Conservation (phyloP, 192 early-diverging fungal species). For the Chytriomyces confervae region DNA sequence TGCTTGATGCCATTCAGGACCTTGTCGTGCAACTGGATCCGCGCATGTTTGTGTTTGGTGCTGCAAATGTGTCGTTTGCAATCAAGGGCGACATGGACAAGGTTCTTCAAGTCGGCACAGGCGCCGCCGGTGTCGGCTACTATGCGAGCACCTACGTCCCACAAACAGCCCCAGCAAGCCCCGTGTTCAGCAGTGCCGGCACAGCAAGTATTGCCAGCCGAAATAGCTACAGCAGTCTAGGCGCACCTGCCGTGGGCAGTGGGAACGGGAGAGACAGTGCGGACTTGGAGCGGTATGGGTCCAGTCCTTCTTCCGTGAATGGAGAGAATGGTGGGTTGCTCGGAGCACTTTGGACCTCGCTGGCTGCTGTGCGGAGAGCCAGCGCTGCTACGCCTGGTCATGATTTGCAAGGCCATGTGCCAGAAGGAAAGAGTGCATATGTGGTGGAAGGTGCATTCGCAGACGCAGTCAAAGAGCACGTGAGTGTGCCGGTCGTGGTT, state of each 20-base stretch:
- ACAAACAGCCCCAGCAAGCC: neutral
- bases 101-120: neutral
- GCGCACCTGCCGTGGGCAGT: neutral
- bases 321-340: neutral
- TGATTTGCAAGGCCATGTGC: neutral
- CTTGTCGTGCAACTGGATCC: constrained; percentile 7
- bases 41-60: constrained; percentile 25
- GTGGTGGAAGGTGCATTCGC: constrained; percentile 14
- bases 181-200: neutral
- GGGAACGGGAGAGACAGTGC: neutral
- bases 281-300: neutral
- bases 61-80: neutral
- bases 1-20: constrained; percentile 21
- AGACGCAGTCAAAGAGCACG: constrained; percentile 7
- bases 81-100: neutral
- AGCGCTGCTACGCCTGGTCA: neutral
- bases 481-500: constrained; percentile 19
- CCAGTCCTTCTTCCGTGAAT: neutral
- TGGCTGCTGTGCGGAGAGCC: neutral
- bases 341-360: neutral
- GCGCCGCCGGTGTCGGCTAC: neutral
- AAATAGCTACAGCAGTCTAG: neutral
- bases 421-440: constrained; percentile 26
- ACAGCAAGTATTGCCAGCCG: neutral
- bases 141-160: constrained; percentile 4